A percentile compares a stretch with the other conserved stretches of the same genome.
phyloP scores from a whole-genome alignment of 176 grass and related monocot species.

The Ananas comosus region DNA sequence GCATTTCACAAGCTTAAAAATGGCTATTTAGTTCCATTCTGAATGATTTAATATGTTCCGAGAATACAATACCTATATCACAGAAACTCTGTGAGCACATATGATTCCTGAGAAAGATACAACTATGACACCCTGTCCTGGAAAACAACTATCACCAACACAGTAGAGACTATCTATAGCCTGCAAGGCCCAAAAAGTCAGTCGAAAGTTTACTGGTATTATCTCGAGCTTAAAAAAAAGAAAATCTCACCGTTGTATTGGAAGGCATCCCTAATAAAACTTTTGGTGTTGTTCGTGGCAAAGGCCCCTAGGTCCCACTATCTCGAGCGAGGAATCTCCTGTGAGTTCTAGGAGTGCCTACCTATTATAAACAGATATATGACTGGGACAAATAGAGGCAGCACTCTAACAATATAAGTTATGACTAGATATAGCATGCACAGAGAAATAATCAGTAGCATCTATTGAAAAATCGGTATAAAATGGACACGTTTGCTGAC shows the following conservation, averaged over 20 bases:
- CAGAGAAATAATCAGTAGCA: too few relatives aligned
- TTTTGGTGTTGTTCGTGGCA: conserved; percentile 77
- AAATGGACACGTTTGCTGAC: too few relatives aligned
- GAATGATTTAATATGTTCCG: too few relatives aligned
- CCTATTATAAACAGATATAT: conserved; percentile 32
- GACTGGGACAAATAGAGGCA: too few relatives aligned
- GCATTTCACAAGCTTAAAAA: too few relatives aligned
- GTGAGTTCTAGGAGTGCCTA: conserved; percentile 89
- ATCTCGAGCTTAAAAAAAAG: neutral
- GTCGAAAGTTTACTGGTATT: conserved; percentile 13
- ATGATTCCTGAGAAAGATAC: conserved; percentile 93
- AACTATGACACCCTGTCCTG: conserved; percentile 89
- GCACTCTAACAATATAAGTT: too few relatives aligned
- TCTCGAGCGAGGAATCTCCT: conserved; percentile 86
- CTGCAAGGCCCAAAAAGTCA: conserved; percentile 29
- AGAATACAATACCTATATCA: conserved; percentile 98
- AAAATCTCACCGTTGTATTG: conserved; percentile 96
- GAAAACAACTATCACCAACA: conserved; percentile 92
- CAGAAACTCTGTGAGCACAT: conserved; percentile 93
- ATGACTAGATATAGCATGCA: too few relatives aligned
- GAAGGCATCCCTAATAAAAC: conserved; percentile 90
- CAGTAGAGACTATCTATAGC: conserved; percentile 88
- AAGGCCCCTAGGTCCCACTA: conserved; percentile 84
- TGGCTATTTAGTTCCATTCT: too few relatives aligned
- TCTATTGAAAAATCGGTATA: too few relatives aligned